phyloP scores from a whole-genome alignment of 2,329 filamentous ascomycete species.

The Zymoseptoria tritici region DNA sequence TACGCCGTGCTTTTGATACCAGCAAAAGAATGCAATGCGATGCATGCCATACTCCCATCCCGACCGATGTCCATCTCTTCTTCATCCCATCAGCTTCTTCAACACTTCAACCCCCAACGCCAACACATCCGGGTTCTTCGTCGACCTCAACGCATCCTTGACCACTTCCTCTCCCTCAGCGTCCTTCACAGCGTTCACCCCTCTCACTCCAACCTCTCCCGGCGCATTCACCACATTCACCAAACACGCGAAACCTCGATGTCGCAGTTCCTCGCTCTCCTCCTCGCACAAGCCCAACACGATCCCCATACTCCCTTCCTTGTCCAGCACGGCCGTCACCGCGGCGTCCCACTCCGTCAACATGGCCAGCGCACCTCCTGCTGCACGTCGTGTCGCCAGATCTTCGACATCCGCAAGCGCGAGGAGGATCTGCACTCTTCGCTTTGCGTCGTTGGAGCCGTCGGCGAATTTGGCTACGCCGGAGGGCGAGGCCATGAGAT shows the following conservation, averaged over 20 bases:
- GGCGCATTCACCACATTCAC: slow-evolving; percentile 63
- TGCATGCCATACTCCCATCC: not conserved
- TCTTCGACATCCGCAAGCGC: slow-evolving; percentile 86
- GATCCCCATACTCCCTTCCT: slow-evolving; percentile 66
- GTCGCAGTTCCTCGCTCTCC: slow-evolving; percentile 55
- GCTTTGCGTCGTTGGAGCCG: slow-evolving; percentile 57
- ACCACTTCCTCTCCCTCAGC: slow-evolving; percentile 58
- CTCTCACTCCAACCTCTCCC: slow-evolving; percentile 56
- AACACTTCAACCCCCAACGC: not conserved
- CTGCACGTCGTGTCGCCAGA: slow-evolving; percentile 67
- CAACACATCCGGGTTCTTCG: slow-evolving; percentile 61
- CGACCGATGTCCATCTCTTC: not conserved
- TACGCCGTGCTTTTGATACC: not conserved
- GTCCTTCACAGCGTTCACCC: slow-evolving; percentile 51
- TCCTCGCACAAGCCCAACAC: slow-evolving; percentile 75
- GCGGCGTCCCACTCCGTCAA: slow-evolving; percentile 71
- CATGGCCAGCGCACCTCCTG: slow-evolving; percentile 80
- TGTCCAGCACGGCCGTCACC: slow-evolving; percentile 60
- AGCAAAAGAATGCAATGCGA: not conserved
- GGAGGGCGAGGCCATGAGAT: slow-evolving; percentile 65
- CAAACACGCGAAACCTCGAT: slow-evolving; percentile 60
- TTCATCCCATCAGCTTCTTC: not conserved
- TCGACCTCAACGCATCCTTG: slow-evolving; percentile 62
- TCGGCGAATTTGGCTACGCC: slow-evolving; percentile 65
- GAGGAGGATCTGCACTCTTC: slow-evolving; percentile 73